phyloP scores from a whole-genome alignment of 495 filamentous ascomycete genomes.

The Lentithecium fluviatile region DNA sequence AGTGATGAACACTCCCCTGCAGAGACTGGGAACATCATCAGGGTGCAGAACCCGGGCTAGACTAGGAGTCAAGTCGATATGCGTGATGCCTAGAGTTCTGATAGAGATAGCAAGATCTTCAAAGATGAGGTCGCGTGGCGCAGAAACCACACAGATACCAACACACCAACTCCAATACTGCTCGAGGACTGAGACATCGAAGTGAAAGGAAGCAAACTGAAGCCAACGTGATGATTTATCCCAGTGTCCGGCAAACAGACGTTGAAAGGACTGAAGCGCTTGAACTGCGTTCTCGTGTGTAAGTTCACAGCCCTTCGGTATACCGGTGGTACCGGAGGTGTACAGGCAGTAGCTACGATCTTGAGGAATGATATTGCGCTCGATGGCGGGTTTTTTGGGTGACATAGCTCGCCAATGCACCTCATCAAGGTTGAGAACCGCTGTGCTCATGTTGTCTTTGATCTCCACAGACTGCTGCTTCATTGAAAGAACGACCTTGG shows the following conservation, averaged over 20 bases:
- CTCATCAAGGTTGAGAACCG: constrained; percentile 29
- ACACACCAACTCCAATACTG: constrained; percentile 90
- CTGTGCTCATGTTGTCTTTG: not conserved
- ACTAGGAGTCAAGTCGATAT: constrained; percentile 78
- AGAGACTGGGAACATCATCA: constrained; percentile 65
- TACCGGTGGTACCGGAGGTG: constrained; percentile 80
- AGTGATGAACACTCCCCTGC: constrained; percentile 71
- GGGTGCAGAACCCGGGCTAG: constrained; percentile 61
- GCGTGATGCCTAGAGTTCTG: constrained; percentile 69
- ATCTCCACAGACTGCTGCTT: constrained; percentile 32
- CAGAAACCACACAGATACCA: constrained; percentile 75
- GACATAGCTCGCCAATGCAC: not conserved
- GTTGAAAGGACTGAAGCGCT: constrained; percentile 70
- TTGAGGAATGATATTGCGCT: constrained; percentile 18
- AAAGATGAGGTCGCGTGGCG: constrained; percentile 73
- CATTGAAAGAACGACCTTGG: constrained; percentile 53
- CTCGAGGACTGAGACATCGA: constrained; percentile 83
- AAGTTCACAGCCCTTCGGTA: constrained; percentile 73
- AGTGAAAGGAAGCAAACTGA: constrained; percentile 86
- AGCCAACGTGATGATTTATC: constrained; percentile 68
- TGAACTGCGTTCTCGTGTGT: constrained; percentile 74
- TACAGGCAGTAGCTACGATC: constrained; percentile 71
- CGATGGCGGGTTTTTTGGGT: constrained; percentile 10
- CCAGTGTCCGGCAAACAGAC: constrained; percentile 70
- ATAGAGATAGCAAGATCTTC: constrained; percentile 73